Conservation (phyloP, 2,329 filamentous ascomycete species). For the Cladophialophora carrionii region DNA sequence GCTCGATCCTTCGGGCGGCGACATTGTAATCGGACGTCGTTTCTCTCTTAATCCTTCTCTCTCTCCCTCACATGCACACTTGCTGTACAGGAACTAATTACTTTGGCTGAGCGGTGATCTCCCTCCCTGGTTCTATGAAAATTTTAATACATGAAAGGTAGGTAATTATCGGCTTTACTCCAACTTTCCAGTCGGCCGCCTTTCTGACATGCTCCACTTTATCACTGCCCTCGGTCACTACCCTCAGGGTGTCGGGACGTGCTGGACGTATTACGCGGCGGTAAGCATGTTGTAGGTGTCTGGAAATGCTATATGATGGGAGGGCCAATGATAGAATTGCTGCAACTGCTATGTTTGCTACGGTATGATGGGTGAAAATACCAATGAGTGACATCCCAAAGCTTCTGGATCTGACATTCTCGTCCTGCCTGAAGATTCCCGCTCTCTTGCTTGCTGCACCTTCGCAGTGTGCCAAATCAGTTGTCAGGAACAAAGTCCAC, state of each 20-base stretch:
- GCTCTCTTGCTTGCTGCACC: not conserved
- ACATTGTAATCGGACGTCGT: not conserved
- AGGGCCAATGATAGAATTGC: not conserved
- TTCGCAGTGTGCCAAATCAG: not conserved
- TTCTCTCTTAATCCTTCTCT: not conserved
- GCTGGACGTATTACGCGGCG: not conserved
- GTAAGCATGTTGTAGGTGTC: not conserved
- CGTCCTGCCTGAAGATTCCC: not conserved
- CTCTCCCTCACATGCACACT: not conserved
- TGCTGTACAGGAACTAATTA: no score
- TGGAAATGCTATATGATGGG: not conserved
- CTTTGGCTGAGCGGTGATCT: not conserved
- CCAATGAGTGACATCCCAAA: constrained; percentile 10
- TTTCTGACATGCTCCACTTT: not conserved
- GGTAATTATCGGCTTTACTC: not conserved
- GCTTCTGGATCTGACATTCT: no score
- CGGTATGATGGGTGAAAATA: not conserved
- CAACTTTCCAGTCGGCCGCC: not conserved
- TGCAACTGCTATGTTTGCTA: not conserved
- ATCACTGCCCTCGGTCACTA: not conserved
- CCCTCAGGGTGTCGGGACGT: not conserved
- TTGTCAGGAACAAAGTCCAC: constrained; percentile 4
- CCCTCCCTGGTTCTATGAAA: not conserved
- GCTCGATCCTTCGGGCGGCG: not conserved
- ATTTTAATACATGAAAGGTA: no score